Base-by-base conservation (phyloP, 352 stramenopile genomes). In the Globisporangium solare region DNA sequence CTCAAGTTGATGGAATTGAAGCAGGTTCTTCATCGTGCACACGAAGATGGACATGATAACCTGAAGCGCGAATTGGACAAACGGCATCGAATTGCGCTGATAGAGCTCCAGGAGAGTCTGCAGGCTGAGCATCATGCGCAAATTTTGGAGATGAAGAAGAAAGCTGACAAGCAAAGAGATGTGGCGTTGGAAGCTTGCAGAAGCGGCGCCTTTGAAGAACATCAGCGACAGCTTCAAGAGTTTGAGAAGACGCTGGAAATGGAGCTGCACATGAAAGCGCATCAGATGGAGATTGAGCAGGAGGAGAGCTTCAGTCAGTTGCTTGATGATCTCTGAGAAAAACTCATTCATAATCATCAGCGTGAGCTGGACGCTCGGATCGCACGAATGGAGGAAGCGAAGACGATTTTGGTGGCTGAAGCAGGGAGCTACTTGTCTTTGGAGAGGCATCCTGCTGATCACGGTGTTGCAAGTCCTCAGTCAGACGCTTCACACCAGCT, bases 51-150 rank as follows among this genome's bases (percentile, higher is more conserved):
- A n/a, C 43, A 59, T 15, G 60, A 74, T 10, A 64, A 81, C 39
- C 37, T 83, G 10, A 24, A 78, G 14, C 58, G 58, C 0, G 71
- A 82, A 5, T 21, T 86, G 6, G 73, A 83, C 8, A 76, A 71
- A 46, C 61, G 67, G 12, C 74, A 81, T 24, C 78, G 78, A 6
- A 59, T 88, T 14, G 48, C 56, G 2, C 58, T 84, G 20, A 68
- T 78, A 46, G 75, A 88, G 27, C 61, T 83, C 10, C 78, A 88
- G 48, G 73, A 83, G 27, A 56, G 48, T 20, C 60, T 86, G 43
- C 73, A 86, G 56, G 39, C 13, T 1, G 27, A 48, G 14, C 66
- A 88, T 18, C 60, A 68, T 14, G 18, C 58, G 0, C 51, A 56
- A 6, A 24, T 82, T 0, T 53, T 79, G 18, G 53, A 56, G 1